phyloP scores from a whole-genome alignment of 768 basidiomycete genomes.

The Cystofilobasidium ferigula region DNA sequence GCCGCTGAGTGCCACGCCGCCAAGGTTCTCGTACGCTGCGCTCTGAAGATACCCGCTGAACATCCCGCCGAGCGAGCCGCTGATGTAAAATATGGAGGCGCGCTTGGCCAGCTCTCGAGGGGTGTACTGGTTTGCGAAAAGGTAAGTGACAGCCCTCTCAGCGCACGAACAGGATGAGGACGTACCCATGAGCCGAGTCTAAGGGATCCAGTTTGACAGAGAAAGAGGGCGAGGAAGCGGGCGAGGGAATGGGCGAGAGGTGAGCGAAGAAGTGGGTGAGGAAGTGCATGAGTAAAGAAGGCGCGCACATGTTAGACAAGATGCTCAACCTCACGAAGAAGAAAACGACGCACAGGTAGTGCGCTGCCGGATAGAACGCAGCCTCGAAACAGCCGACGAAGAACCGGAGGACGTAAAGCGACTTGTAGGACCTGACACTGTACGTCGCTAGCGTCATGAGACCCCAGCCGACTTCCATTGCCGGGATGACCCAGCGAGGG shows the following conservation, averaged over 20 bases:
- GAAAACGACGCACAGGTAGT: too few species aligned
- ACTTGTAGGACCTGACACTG: slow-evolving; percentile 30
- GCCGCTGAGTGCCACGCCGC: too few species aligned
- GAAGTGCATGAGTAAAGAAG: too few species aligned
- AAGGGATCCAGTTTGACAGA: too few species aligned
- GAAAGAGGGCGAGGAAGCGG: too few species aligned
- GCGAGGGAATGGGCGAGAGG: too few species aligned
- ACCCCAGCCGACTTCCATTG: slow-evolving; percentile 32
- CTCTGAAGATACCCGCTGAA: slow-evolving; percentile 57
- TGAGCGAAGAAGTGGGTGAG: too few species aligned
- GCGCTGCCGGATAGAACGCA: slow-evolving; percentile 35
- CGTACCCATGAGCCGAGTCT: slow-evolving; percentile 30
- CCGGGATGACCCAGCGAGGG: slow-evolving; percentile 33
- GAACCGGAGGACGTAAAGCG: slow-evolving; percentile 34
- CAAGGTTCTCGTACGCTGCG: slow-evolving; percentile 46
- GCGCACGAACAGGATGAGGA: too few species aligned
- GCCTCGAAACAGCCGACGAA: slow-evolving; percentile 35
- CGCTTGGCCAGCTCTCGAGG: slow-evolving; percentile 33
- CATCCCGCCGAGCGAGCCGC: slow-evolving; percentile 54
- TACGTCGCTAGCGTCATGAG: slow-evolving; percentile 32
- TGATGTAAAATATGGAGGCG: slow-evolving; percentile 51
- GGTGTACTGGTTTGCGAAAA: slow-evolving; percentile 30
- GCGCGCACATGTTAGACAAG: too few species aligned
- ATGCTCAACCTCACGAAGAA: too few species aligned
- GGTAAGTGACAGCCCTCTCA: too few species aligned